Evolutionary conservation across 2,329 filamentous ascomycete genomes (phyloP).

Genomic region (Colletotrichum paranaense): DNA sequence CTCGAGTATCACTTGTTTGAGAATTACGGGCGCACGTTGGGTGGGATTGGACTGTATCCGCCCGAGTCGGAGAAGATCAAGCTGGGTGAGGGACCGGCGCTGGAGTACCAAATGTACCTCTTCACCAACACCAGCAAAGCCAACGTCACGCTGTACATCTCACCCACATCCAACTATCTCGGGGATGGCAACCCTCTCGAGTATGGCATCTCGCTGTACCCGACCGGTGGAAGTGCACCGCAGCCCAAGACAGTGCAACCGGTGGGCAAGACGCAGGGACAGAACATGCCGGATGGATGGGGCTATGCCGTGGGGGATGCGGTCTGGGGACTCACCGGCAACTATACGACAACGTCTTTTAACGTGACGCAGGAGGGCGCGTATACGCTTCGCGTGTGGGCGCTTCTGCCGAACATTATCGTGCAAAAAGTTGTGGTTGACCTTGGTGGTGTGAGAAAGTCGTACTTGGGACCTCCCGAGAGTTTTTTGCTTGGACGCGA

Average conservation of each 20-base stretch:
- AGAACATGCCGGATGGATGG: slow-evolving; percentile 55
- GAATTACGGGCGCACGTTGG: slow-evolving; percentile 67
- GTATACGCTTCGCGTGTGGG: slow-evolving; percentile 63
- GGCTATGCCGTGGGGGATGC: slow-evolving; percentile 55
- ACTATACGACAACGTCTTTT: slow-evolving; percentile 59
- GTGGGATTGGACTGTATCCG: slow-evolving; percentile 68
- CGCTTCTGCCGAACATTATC: slow-evolving; percentile 62
- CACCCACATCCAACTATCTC: slow-evolving; percentile 64
- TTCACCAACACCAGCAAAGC: slow-evolving; percentile 62
- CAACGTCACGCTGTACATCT: slow-evolving; percentile 61
- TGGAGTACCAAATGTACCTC: slow-evolving; percentile 72
- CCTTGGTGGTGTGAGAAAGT: slow-evolving; percentile 63
- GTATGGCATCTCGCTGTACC: slow-evolving; percentile 61
- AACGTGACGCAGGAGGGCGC: slow-evolving; percentile 52
- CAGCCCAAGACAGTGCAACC: slow-evolving; percentile 51
- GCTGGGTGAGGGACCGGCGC: slow-evolving; percentile 60
- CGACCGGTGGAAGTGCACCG: slow-evolving; percentile 43
- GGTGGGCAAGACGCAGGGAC: slow-evolving; percentile 54
- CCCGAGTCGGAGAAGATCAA: slow-evolving; percentile 61
- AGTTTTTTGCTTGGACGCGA: slow-evolving; percentile 60
- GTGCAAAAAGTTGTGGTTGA: slow-evolving; percentile 68
- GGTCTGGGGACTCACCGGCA: slow-evolving; percentile 56
- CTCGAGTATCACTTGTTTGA: slow-evolving; percentile 61
- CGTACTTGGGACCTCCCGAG: slow-evolving; percentile 68
- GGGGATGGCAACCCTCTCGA: slow-evolving; percentile 61